phyloP scores from a whole-genome alignment of 2,329 filamentous ascomycete genomes.

The Celoporthe dispersa region DNA sequence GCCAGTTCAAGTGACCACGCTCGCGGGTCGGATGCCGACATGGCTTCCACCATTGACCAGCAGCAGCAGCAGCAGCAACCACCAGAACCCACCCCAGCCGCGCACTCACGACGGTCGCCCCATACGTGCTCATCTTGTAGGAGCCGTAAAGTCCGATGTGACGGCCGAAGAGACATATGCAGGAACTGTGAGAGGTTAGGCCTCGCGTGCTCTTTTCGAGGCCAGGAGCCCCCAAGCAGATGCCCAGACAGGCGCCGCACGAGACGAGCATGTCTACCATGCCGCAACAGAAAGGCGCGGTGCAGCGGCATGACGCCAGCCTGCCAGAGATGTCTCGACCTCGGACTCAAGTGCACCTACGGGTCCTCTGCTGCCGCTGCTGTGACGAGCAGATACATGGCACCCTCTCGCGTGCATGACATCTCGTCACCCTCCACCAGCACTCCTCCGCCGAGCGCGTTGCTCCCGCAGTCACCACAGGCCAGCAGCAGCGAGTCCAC shows the following conservation, averaged over 20 bases:
- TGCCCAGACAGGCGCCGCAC: background rate
- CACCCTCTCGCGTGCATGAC: background rate
- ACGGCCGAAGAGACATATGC: background rate
- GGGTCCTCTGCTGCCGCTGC: background rate
- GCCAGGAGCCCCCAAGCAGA: background rate
- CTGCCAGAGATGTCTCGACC: background rate
- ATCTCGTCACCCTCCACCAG: background rate
- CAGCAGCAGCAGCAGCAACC: background rate
- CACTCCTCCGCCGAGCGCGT: background rate
- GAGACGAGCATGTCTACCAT: background rate
- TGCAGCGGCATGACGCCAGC: background rate
- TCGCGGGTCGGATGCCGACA: background rate
- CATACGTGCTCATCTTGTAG: background rate
- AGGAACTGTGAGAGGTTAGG: background rate
- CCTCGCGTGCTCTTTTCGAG: background rate
- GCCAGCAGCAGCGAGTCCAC: background rate
- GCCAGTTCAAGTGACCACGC: background rate
- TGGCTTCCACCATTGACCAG: background rate
- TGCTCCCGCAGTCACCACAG: background rate
- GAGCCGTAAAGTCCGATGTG: background rate
- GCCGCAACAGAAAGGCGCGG: background rate
- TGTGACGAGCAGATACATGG: too few relatives aligned
- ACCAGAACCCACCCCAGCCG: too few relatives aligned
- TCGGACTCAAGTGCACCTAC: background rate
- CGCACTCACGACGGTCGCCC: background rate